phyloP scores from a whole-genome alignment of 2,329 filamentous ascomycete genomes.

The Incumbomyces lentus region DNA sequence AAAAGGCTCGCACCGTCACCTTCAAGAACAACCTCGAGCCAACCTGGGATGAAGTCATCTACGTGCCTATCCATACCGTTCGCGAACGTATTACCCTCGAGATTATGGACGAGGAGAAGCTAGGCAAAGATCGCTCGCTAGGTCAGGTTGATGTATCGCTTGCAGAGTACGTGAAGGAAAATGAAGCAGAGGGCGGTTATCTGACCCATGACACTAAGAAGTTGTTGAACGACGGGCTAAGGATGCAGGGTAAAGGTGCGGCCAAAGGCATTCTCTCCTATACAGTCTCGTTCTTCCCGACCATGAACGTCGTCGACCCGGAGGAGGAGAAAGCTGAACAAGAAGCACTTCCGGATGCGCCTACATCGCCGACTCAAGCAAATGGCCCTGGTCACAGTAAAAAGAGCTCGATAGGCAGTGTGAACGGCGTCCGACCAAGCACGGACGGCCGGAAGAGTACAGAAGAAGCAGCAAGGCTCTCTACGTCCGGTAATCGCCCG shows the following conservation, averaged over 20 bases:
- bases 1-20: slow-evolving; percentile 85
- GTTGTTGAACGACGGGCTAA: slow-evolving; percentile 55
- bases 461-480: background rate
- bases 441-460: background rate
- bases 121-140: slow-evolving; percentile 81
- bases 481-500: slow-evolving; percentile 20
- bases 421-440: slow-evolving; percentile 4
- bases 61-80: slow-evolving; percentile 75
- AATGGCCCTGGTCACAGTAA: slow-evolving; percentile 14
- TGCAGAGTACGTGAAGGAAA: slow-evolving; percentile 67
- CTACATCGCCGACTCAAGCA: background rate
- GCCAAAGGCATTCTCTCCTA: slow-evolving; percentile 74
- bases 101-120: slow-evolving; percentile 91
- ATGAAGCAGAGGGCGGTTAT: slow-evolving; percentile 65
- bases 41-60: slow-evolving; percentile 90
- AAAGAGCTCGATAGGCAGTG: slow-evolving; percentile 8
- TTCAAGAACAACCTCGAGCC: slow-evolving; percentile 94
- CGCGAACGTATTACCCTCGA: slow-evolving; percentile 80
- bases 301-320: slow-evolving; percentile 75
- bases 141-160: slow-evolving; percentile 69
- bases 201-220: slow-evolving; percentile 66
- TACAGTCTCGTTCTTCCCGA: slow-evolving; percentile 81
- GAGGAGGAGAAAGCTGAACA: slow-evolving; percentile 45
- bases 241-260: slow-evolving; percentile 60
- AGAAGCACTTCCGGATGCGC: slow-evolving; percentile 11